phyloP scores from a whole-genome alignment of 257 asterid species.

The Verbena officinalis region DNA sequence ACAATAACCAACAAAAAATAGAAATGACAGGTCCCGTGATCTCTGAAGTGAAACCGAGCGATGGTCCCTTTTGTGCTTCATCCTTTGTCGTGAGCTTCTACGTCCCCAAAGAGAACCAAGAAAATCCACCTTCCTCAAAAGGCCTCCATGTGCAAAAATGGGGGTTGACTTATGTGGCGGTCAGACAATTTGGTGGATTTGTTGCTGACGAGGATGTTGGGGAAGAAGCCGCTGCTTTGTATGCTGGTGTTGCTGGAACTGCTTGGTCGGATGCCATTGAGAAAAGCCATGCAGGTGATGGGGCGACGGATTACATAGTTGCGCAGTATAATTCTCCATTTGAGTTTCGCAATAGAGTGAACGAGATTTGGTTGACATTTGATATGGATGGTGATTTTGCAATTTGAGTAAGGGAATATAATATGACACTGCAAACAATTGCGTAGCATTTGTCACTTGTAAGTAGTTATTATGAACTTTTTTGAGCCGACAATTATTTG shows the following conservation, averaged over 20 bases:
- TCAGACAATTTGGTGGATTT: constrained; percentile 74
- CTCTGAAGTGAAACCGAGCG: constrained; percentile 69
- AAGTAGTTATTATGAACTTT: too few species aligned
- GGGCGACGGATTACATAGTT: constrained; percentile 48
- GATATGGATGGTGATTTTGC: constrained; percentile 33
- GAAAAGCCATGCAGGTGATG: constrained; percentile 46
- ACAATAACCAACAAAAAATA: constrained; percentile 48
- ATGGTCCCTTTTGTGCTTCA: constrained; percentile 83
- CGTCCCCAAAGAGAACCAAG: constrained; percentile 72
- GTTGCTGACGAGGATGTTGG: constrained; percentile 53
- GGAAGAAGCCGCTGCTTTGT: constrained; percentile 64
- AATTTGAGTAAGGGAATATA: not conserved
- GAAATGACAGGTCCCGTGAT: constrained; percentile 93
- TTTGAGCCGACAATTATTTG: too few species aligned
- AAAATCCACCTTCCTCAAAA: constrained; percentile 64
- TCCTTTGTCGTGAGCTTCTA: constrained; percentile 72
- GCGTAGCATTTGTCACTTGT: not conserved
- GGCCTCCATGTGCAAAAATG: constrained; percentile 65
- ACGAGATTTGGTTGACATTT: constrained; percentile 80
- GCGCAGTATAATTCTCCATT: constrained; percentile 89
- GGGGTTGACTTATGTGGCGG: constrained; percentile 64
- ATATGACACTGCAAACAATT: not conserved
- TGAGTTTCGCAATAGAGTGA: constrained; percentile 67
- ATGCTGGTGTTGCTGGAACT: constrained; percentile 58
- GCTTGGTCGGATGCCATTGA: constrained; percentile 60